These are phyloP conservation scores for Heimioporus retisporus DNA, from an alignment of 1,284 basidiomycete species.

Conservation along the genomic window DNA sequence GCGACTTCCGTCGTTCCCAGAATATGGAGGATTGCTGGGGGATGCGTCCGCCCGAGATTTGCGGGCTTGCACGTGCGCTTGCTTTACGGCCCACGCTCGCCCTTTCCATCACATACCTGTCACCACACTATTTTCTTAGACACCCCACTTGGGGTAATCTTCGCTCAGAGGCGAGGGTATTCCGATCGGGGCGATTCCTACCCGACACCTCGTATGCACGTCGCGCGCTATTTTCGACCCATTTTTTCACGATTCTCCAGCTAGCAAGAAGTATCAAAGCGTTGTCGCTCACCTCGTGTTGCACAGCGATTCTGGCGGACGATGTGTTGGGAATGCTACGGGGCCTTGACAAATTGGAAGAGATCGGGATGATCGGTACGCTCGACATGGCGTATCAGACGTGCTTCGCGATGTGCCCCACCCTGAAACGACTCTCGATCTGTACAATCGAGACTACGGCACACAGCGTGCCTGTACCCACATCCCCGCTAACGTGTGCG, in stretches of 20 bases:
- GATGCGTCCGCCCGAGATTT: background rate
- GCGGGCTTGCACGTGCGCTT: slow-evolving; percentile 4
- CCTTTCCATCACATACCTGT: slow-evolving; percentile 9
- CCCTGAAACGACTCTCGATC: slow-evolving; percentile 1
- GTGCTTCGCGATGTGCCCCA: background rate
- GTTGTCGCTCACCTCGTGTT: background rate
- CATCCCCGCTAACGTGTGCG: background rate
- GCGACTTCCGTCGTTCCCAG: slow-evolving; percentile 3
- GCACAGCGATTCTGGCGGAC: too few species aligned
- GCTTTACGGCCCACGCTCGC: background rate
- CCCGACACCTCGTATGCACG: background rate
- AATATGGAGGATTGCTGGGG: too few species aligned
- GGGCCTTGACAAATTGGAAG: background rate
- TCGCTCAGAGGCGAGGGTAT: background rate
- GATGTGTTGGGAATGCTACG: background rate
- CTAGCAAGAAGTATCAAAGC: background rate
- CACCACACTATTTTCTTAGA: background rate
- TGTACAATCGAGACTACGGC: too few species aligned
- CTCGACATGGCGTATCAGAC: background rate
- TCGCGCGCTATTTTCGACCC: background rate
- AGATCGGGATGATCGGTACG: background rate
- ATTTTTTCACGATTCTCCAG: slow-evolving; percentile 4
- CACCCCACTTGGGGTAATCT: background rate
- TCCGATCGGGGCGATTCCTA: background rate
- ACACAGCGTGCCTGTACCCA: background rate